A percentile compares a stretch with the other conserved stretches of the same genome.
Evolutionary conservation across 2,329 filamentous ascomycete genomes (phyloP).

Genomic region (Diaporthe batatas): DNA sequence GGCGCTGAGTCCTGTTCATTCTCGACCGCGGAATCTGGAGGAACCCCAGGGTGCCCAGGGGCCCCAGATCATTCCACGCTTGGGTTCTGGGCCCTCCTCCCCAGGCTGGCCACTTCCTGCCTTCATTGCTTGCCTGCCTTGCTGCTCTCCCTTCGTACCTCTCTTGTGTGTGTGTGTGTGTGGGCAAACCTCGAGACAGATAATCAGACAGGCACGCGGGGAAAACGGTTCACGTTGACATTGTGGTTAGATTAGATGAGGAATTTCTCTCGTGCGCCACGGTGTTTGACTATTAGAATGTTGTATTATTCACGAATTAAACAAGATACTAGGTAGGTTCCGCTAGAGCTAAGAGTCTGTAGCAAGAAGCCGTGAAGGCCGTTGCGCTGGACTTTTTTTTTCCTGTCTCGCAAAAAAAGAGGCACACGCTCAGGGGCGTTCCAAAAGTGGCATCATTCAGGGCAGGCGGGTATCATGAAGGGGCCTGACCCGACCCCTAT

Average conservation of each 20-base stretch:
- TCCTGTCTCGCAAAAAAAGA: not conserved
- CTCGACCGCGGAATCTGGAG: not conserved
- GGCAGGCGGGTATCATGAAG: constrained; percentile 27
- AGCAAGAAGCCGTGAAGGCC: no score
- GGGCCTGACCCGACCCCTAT: not conserved
- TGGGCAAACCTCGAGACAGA: not conserved
- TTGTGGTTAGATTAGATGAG: constrained; percentile 1
- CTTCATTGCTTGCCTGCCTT: not conserved
- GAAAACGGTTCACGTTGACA: not conserved
- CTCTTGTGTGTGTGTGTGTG: no score
- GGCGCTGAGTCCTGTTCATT: constrained; percentile 17
- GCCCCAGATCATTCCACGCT: not conserved
- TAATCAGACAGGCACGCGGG: not conserved
- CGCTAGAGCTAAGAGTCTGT: no score
- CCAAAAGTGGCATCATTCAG: constrained; percentile 22
- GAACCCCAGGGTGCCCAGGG: not conserved
- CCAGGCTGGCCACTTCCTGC: not conserved
- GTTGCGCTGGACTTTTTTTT: constrained; percentile 4
- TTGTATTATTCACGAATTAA: constrained; percentile 16
- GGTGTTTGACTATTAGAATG: constrained; percentile 8
- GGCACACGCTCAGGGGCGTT: not conserved
- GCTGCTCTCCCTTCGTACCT: not conserved
- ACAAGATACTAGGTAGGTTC: no score
- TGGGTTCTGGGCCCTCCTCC: not conserved
- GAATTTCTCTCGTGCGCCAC: not conserved